A percentile compares a stretch with the other conserved stretches of the same genome.
Conservation (phyloP, 352 stramenopile genomes). For the Ophiocytium majus region DNA sequence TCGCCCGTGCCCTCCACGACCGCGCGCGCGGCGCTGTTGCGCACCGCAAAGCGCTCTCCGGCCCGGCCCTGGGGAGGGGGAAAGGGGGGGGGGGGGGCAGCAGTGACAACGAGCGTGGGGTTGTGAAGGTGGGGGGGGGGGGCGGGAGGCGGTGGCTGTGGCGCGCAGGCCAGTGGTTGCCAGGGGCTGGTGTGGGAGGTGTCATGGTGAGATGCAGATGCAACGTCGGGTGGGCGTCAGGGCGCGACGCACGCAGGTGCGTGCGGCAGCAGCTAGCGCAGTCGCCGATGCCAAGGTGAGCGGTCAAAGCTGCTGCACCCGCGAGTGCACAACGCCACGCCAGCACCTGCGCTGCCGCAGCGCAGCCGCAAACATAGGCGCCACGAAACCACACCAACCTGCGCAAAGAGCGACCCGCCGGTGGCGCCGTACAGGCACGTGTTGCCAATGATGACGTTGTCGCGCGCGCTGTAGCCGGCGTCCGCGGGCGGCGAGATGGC, state of each 20-base stretch:
- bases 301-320: background rate
- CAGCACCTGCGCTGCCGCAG: background rate
- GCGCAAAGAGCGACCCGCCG: constrained; percentile 78
- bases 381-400: constrained; percentile 14
- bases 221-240: too few species aligned
- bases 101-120: too few species aligned
- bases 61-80: constrained; percentile 74
- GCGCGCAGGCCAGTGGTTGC: too few species aligned
- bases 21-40: constrained; percentile 85
- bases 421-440: constrained; percentile 91
- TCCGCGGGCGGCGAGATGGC: constrained; percentile 69
- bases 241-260: too few species aligned
- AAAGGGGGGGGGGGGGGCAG: background rate
- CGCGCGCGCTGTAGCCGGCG: constrained; percentile 42
- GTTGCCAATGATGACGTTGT: constrained; percentile 90
- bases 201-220: too few species aligned
- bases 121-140: too few species aligned
- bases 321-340: too few species aligned
- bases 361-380: background rate
- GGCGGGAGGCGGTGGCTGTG: too few species aligned
- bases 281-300: too few species aligned
- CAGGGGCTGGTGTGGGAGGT: too few species aligned
- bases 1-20: constrained; percentile 88
- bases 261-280: too few species aligned
- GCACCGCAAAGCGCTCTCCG: constrained; percentile 89